Conservation (phyloP, 176 grass and related monocot genomes). For the Themeda triandra region DNA sequence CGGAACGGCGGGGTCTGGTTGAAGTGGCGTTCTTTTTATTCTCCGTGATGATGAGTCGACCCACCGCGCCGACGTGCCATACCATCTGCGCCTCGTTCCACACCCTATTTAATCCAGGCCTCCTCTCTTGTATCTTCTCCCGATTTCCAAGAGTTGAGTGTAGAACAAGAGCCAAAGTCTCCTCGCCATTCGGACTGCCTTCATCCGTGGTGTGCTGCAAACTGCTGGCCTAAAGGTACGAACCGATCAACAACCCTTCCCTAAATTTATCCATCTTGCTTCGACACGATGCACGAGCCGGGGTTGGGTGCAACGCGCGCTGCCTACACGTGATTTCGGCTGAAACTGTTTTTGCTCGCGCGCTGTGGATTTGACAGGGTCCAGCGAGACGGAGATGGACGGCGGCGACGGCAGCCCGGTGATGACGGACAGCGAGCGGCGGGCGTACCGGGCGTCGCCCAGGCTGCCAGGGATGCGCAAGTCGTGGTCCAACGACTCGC, state of each 20-base stretch:
- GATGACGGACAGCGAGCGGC: constrained; percentile 61
- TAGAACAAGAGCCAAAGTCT: background rate
- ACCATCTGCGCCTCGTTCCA: background rate
- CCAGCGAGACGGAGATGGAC: constrained; percentile 36
- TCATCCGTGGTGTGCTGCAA: background rate
- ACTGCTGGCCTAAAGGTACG: background rate
- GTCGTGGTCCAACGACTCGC: constrained; percentile 80
- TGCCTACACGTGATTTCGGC: background rate
- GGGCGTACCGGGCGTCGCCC: constrained; percentile 36
- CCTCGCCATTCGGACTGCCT: background rate
- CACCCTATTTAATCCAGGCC: constrained; percentile 17
- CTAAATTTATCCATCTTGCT: background rate
- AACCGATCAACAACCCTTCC: background rate
- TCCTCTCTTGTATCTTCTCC: background rate
- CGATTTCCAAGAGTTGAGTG: background rate
- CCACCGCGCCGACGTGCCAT: constrained; percentile 22
- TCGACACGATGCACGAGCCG: background rate
- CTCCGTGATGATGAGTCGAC: background rate
- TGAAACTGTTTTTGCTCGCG: background rate
- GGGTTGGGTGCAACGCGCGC: background rate
- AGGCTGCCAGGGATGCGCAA: constrained; percentile 47
- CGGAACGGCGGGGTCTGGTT: background rate
- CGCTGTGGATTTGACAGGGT: background rate
- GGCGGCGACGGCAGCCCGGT: constrained; percentile 44
- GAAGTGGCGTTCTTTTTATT: background rate